Base-by-base conservation (phyloP, 2,329 filamentous ascomycete genomes). In the Diplodia sapinea region DNA sequence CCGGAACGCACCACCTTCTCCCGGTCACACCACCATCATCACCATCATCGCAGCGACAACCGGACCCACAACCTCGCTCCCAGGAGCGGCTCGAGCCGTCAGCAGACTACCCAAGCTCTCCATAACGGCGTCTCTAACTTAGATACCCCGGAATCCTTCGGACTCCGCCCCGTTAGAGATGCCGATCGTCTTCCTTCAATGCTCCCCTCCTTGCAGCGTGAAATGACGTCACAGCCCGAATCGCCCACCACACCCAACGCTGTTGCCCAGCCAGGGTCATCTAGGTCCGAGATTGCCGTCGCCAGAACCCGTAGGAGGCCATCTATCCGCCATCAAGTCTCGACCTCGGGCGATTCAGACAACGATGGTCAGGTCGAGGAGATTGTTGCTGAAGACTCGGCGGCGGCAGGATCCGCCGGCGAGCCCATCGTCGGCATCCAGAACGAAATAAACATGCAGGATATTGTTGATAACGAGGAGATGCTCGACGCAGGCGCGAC, bases 311-410 rank as follows among this genome's bases (percentile, higher is more conserved):
- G 90, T 63, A 86, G 92, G 73, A 87, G 94, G 43, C 93, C 93
- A 40, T 93, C 93, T 0, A 95, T 97, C 72, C 88, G 93, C 68
- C 94, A 97, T 74, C 93, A 97, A 75, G 88, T 91, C 70, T 97
- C 94, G 20, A 86, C 86, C 61, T 95, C 91, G n/a, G 91, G 89
- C 6, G 94, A 97, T 71, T 88, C 89, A 8, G 94, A 98, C 62
- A 68, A 78, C 74, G 94, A 97, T 77, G 86, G 91, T 70, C 92
- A 93, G 74, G 88, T 89, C 12, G 94, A 98, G 70, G 93, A 94
- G 73, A 87, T 90, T 74, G 87, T 88, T 20, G 91, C 90, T n/a
- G 91, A 94, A 72, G 90, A 90, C 72, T 89, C 91, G 26, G 87
- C 89, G 20, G 90, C 92, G 77, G 87, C 89, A 40, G 91, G 93